These are phyloP conservation scores for Solanum etuberosum DNA, from an alignment of 257 asterid genomes.

Conservation along the genomic window DNA sequence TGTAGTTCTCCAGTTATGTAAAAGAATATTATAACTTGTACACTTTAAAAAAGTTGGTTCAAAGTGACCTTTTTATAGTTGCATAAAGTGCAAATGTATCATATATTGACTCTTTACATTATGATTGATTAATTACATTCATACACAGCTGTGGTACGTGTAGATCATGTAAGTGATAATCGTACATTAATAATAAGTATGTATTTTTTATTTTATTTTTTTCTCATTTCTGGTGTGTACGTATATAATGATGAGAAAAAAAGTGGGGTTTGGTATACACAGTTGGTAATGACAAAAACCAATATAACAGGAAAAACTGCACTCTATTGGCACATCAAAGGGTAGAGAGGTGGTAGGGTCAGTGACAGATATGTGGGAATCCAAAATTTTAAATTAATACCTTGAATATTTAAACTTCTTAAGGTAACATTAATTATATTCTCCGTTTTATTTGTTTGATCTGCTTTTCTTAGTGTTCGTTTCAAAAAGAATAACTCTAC, in stretches of 20 bases:
- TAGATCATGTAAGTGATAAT: neutral
- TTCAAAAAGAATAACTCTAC: neutral
- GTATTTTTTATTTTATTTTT: neutral
- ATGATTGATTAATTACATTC: neutral
- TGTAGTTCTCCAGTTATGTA: neutral
- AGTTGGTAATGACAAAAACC: conserved; percentile 6
- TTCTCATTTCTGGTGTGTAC: neutral
- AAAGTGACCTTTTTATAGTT: conserved; percentile 22
- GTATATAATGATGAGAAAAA: neutral
- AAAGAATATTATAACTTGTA: neutral
- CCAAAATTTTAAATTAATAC: neutral
- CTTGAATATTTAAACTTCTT: neutral
- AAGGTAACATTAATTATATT: neutral
- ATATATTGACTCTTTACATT: neutral
- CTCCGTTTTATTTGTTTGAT: neutral
- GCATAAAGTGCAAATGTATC: conserved; percentile 2
- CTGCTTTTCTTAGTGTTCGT: neutral
- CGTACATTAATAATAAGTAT: neutral
- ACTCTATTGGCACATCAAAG: neutral
- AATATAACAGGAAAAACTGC: conserved; percentile 3
- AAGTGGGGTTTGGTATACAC: neutral
- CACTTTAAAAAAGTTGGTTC: neutral
- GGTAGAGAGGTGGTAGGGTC: neutral
- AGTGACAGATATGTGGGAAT: neutral
- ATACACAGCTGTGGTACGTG: neutral